Evolutionary conservation across 2,329 filamentous ascomycete species (phyloP).

Genomic region (Aureobasidium mangrovei): DNA sequence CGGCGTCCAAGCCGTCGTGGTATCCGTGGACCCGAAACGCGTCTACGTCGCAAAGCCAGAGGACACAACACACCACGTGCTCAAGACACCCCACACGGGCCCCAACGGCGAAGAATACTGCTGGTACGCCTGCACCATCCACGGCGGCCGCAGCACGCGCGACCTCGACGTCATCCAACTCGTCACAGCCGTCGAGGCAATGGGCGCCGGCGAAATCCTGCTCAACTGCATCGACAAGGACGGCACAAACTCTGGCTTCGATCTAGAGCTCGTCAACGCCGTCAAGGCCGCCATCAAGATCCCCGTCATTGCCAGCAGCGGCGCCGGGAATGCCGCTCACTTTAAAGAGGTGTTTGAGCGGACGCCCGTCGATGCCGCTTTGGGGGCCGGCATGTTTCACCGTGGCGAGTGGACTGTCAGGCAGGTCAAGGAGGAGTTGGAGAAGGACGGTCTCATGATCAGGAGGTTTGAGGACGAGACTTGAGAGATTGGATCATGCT

Average conservation of each 20-base stretch:
- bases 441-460: constrained; percentile 63
- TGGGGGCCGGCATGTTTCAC: constrained; percentile 98
- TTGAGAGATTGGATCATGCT: constrained; percentile 14
- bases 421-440: constrained; percentile 81
- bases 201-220: constrained; percentile 90
- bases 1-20: constrained; percentile 92
- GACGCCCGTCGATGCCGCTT: constrained; percentile 81
- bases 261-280: constrained; percentile 79
- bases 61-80: constrained; percentile 64
- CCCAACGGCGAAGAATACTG: constrained; percentile 70
- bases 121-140: constrained; percentile 98
- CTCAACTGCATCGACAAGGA: constrained; percentile 98
- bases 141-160: constrained; percentile 86
- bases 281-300: constrained; percentile 84
- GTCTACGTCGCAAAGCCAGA: constrained; percentile 67
- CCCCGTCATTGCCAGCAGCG: constrained; percentile 90
- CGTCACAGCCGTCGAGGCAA: constrained; percentile 79
- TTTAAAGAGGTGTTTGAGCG: constrained; percentile 84
- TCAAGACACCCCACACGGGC: constrained; percentile 62
- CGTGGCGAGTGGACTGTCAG: constrained; percentile 88
- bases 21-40: constrained; percentile 87
- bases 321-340: constrained; percentile 78
- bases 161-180: constrained; percentile 90
- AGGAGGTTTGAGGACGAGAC: constrained; percentile 60
- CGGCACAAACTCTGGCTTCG: constrained; percentile 88